These are phyloP conservation scores for Alnus glutinosa DNA, from an alignment of 306 rosid genomes.

Conservation along the genomic window DNA sequence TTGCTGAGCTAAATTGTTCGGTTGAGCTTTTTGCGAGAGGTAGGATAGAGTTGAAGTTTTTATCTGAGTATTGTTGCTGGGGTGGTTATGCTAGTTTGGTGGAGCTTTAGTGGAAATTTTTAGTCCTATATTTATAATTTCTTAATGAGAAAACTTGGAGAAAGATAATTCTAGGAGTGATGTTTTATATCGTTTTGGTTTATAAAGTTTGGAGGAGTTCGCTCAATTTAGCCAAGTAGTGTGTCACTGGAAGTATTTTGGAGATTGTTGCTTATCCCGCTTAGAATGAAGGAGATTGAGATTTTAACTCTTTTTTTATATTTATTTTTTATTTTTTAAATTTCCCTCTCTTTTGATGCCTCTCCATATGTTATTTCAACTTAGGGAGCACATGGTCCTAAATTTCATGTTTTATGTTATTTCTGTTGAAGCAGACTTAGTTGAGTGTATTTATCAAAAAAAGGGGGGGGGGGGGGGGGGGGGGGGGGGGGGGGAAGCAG, in stretches of 20 bases:
- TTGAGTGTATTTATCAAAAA: not conserved
- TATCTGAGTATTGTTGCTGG: not conserved
- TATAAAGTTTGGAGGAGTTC: not conserved
- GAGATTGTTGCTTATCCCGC: not conserved
- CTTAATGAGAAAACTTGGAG: not conserved
- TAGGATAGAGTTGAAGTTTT: not conserved
- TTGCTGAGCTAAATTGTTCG: not conserved
- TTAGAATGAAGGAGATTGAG: not conserved
- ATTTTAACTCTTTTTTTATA: no score
- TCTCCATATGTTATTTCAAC: not conserved
- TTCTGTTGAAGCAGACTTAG: not conserved
- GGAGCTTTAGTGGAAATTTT: not conserved
- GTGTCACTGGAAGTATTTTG: not conserved
- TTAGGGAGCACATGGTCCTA: not conserved
- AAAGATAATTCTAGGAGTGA: not conserved
- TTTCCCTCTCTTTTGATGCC: not conserved
- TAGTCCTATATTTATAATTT: not conserved
- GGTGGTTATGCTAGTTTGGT: not conserved
- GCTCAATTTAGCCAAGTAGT: conserved; percentile 12
- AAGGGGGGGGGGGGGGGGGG: not conserved
- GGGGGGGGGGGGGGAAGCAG: not conserved
- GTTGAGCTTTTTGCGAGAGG: not conserved
- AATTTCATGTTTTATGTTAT: not conserved
- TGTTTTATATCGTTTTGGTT: no score
- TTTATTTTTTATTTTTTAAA: no score